These are phyloP conservation scores for Hymenochaete sp. DNA, from an alignment of 1,284 basidiomycete genomes.

Conservation along the genomic window DNA sequence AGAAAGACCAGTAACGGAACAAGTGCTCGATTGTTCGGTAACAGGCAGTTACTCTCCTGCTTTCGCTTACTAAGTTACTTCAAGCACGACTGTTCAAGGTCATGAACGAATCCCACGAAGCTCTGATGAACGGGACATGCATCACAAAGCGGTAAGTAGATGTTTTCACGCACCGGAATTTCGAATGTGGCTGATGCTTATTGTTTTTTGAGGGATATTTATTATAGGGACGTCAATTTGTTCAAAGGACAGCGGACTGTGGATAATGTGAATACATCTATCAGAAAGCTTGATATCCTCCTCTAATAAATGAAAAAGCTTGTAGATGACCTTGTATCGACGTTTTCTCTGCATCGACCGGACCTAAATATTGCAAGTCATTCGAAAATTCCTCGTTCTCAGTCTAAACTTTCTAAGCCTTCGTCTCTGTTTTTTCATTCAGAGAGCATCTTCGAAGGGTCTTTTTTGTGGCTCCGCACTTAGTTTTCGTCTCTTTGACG, in stretches of 20 bases:
- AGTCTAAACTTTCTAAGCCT: no score
- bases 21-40: conserved; percentile 49
- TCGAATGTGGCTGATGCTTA: not conserved
- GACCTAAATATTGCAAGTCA: conserved; percentile 67
- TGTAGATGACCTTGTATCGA: conserved; percentile 81
- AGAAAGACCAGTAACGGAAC: conserved; percentile 32
- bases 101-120: conserved; percentile 56
- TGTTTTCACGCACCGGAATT: not conserved
- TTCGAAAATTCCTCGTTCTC: not conserved
- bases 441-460: conserved; percentile 86
- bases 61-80: no score
- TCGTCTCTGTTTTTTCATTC: no score
- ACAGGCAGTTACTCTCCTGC: conserved; percentile 6
- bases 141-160: conserved; percentile 57
- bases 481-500: conserved; percentile 46
- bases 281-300: not conserved
- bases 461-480: conserved; percentile 66
- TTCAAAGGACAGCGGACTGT: conserved; percentile 71
- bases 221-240: conserved; percentile 71
- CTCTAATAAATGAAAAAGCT: conserved; percentile 41
- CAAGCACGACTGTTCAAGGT: conserved; percentile 59
- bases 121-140: conserved; percentile 43
- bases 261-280: conserved; percentile 49
- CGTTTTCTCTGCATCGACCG: conserved; percentile 60
- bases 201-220: conserved; percentile 59